Base-by-base conservation (phyloP, 2,329 filamentous ascomycete species). In the Fusarium nodosum region DNA sequence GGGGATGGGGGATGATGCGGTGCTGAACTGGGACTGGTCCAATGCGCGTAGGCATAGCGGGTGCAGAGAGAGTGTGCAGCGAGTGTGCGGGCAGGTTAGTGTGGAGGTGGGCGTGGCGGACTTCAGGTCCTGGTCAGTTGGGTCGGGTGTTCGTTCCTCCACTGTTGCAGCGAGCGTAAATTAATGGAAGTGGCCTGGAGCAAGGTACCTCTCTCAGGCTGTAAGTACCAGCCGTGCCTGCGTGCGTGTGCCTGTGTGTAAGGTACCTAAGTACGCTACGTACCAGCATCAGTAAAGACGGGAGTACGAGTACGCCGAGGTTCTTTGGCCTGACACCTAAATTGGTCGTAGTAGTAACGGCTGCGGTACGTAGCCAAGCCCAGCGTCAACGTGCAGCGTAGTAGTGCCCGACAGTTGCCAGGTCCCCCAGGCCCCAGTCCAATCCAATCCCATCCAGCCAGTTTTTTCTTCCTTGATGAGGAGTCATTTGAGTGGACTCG, bases 51-150 rank as follows among this genome's bases (percentile, higher is more conserved):
- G 46, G 22, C 38, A 60, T 28, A 45, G 51, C 39, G 56, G 42
- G 22, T 61, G 58, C 45, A 42, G 58, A 33, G 26, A 56, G 26
- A 46, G 34, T 30, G 38, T 50, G 60, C 57, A 62, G 41, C 41
- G 36, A 52, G 58, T 53, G 59, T 56, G 28, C 41, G 33, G 33
- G 47, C 33, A 38, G 31, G 24, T 62, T 57, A 69, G 67, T 72
- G 72, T 69, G 73, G 72, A 74, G 69, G 71, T 72, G 68, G 65
- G 69, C 61, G 72, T 74, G 71, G 72, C 62, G 57, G 68, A 52
- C 54, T 64, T 58, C 33, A 64, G 45, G 59, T 39, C 47, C 48
- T 52, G 48, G 48, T 52, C 34, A 52, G 18, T 41, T 52, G 44
- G 47, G 59, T 66, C 56, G 67, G 69, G 61, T 60, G 61, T 66